phyloP scores from a whole-genome alignment of 352 stramenopile species.

The Phytophthora sp. region DNA sequence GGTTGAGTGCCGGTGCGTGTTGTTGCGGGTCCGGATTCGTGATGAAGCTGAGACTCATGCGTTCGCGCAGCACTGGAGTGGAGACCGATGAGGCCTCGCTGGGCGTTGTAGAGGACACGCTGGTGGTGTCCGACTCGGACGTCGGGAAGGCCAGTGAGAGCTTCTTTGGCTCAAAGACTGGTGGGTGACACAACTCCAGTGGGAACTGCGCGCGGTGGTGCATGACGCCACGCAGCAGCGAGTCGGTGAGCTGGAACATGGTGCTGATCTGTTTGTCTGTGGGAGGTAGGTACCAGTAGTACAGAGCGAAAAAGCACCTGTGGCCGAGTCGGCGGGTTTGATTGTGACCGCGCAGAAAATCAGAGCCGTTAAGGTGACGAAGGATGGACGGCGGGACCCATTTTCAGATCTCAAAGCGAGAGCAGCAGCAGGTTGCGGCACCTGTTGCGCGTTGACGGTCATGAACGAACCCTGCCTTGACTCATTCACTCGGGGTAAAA shows the following conservation, averaged over 20 bases:
- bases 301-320: conserved; percentile 33
- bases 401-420: conserved; percentile 20
- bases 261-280: neutral
- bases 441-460: conserved; percentile 26
- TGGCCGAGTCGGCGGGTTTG: conserved; percentile 27
- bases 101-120: conserved; percentile 32
- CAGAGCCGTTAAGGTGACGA: conserved; percentile 17
- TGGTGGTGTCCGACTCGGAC: conserved; percentile 33
- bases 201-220: conserved; percentile 38
- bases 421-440: conserved; percentile 32
- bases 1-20: conserved; percentile 6
- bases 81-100: conserved; percentile 31
- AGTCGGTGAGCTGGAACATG: conserved; percentile 40
- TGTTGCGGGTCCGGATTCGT: conserved; percentile 35
- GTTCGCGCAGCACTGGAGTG: conserved; percentile 33
- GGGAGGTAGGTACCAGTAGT: conserved; percentile 4
- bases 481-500: conserved; percentile 22
- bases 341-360: conserved; percentile 34
- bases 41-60: conserved; percentile 76
- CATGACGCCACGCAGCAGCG: conserved; percentile 29
- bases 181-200: conserved; percentile 30
- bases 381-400: conserved; percentile 32
- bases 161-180: conserved; percentile 27
- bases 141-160: conserved; percentile 25
- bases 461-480: conserved; percentile 14